Conservation (phyloP, 257 asterid genomes). For the Phtheirospermum japonicum region DNA sequence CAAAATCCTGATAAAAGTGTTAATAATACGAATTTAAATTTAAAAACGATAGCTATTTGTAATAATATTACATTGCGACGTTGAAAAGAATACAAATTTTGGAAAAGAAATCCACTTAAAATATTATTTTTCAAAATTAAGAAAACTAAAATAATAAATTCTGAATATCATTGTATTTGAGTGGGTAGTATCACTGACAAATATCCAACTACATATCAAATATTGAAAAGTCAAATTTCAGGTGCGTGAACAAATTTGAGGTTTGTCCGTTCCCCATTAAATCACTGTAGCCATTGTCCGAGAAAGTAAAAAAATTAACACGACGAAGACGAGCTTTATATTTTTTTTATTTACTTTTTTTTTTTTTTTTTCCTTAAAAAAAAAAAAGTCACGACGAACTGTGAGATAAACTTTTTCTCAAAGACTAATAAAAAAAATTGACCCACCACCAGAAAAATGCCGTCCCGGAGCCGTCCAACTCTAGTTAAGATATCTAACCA, state of each 20-base stretch:
- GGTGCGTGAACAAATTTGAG: not conserved
- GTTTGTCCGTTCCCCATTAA: not conserved
- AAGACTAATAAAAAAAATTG: conserved; percentile 9
- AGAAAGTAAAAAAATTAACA: not conserved
- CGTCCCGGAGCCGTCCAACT: conserved; percentile 29
- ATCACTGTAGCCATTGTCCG: too few relatives aligned
- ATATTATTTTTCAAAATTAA: too few relatives aligned
- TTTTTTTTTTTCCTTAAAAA: not conserved
- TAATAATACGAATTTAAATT: too few relatives aligned
- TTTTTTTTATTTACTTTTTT: not conserved
- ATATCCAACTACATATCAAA: not conserved
- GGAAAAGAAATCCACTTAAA: too few relatives aligned
- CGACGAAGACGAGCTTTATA: not conserved
- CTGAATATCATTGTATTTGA: too few relatives aligned
- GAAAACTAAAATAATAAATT: too few relatives aligned
- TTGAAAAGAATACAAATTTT: too few relatives aligned
- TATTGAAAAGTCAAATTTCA: not conserved
- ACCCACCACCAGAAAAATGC: conserved; percentile 22
- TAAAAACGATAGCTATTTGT: too few relatives aligned
- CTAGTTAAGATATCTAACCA: conserved; percentile 25
- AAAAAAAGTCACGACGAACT: too few relatives aligned
- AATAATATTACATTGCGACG: too few relatives aligned
- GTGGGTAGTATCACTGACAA: too few relatives aligned
- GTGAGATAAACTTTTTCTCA: not conserved
- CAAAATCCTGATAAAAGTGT: too few relatives aligned